These are phyloP conservation scores for Penicillium sp. DNA, from an alignment of 2,329 filamentous ascomycete genomes.

Conservation along the genomic window DNA sequence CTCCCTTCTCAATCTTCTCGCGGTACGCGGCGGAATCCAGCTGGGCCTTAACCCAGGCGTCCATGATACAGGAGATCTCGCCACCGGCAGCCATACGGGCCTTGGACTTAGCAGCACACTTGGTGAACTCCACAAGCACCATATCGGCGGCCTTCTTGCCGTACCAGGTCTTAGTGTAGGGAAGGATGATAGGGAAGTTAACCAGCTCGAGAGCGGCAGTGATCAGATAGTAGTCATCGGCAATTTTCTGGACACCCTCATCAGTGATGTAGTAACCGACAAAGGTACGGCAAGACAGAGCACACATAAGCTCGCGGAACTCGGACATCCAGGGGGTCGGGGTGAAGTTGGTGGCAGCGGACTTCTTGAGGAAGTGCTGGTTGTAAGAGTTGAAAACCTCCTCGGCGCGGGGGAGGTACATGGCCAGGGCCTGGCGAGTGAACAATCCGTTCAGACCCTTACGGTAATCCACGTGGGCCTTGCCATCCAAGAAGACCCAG, in stretches of 20 bases:
- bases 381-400: slow-evolving; percentile 89
- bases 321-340: slow-evolving; percentile 84
- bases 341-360: slow-evolving; percentile 68
- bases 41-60: slow-evolving; percentile 89
- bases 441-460: slow-evolving; percentile 95
- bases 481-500: slow-evolving; percentile 97
- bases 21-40: slow-evolving; percentile 80
- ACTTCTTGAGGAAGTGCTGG: slow-evolving; percentile 72
- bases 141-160: slow-evolving; percentile 94
- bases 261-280: slow-evolving; percentile 94
- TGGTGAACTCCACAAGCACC: slow-evolving; percentile 84
- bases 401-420: slow-evolving; percentile 88
- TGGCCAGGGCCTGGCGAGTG: slow-evolving; percentile 82
- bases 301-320: slow-evolving; percentile 93
- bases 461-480: slow-evolving; percentile 91
- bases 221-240: slow-evolving; percentile 95
- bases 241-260: slow-evolving; percentile 86
- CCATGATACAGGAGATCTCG: slow-evolving; percentile 87
- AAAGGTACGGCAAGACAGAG: slow-evolving; percentile 93
- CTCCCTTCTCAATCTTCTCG: slow-evolving; percentile 72
- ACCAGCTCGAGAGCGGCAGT: slow-evolving; percentile 94
- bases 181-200: slow-evolving; percentile 96
- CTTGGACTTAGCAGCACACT: slow-evolving; percentile 91
- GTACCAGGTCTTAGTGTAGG: slow-evolving; percentile 94
- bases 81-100: slow-evolving; percentile 87